Percentiles rank a stretch among this genome's conserved stretches.
Conservation (phyloP, 495 filamentous ascomycete species). For the Astrothelium subdiscretum region DNA sequence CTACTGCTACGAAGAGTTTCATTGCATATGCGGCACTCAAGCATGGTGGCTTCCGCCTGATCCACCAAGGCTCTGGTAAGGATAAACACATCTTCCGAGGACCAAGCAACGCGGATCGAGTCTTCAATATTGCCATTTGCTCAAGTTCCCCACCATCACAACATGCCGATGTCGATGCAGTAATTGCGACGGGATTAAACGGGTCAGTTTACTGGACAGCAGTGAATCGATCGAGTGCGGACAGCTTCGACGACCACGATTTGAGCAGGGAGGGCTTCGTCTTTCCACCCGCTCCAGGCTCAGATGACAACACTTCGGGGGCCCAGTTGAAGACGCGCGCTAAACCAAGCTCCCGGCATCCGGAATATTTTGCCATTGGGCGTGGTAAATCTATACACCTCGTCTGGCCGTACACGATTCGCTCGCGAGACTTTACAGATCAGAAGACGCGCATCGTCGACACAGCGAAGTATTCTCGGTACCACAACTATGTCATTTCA, state of each 20-base stretch:
- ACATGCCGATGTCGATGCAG: constrained; percentile 50
- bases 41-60: constrained; percentile 79
- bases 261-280: constrained; percentile 69
- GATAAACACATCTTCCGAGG: constrained; percentile 74
- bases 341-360: constrained; percentile 72
- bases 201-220: constrained; percentile 88
- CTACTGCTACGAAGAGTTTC: constrained; percentile 76
- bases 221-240: constrained; percentile 56
- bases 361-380: constrained; percentile 87
- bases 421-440: constrained; percentile 54
- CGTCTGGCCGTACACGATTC: constrained; percentile 68
- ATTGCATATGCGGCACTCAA: constrained; percentile 91
- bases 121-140: constrained; percentile 86
- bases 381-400: constrained; percentile 93
- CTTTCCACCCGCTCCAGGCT: constrained; percentile 50
- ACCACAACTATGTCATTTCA: constrained; percentile 79
- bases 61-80: constrained; percentile 84
- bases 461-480: constrained; percentile 71
- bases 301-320: constrained; percentile 40
- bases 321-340: constrained; percentile 93
- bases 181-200: constrained; percentile 86
- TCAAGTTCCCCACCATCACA: constrained; percentile 34
- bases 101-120: constrained; percentile 62
- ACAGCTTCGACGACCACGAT: constrained; percentile 58
- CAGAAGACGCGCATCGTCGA: constrained; percentile 58